Conservation (phyloP, 345 rosid genomes). For the Populus tremula region DNA sequence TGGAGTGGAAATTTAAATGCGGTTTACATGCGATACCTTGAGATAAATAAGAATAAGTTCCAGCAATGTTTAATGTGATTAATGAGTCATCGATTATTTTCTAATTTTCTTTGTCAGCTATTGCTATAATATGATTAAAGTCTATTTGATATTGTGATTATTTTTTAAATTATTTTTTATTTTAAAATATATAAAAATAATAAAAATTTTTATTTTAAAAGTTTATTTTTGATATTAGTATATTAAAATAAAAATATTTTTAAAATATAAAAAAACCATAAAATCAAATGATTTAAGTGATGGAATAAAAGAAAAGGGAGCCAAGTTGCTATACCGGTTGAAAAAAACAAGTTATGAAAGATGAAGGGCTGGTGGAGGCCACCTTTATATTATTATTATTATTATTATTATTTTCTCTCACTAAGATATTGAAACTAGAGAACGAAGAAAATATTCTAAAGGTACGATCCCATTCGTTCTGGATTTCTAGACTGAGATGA, state of each 20-base stretch:
- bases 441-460: not conserved
- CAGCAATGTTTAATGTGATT: not conserved
- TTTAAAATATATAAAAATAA: too few relatives aligned
- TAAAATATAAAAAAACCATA: too few relatives aligned
- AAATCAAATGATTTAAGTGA: not conserved
- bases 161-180: too few relatives aligned
- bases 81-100: not conserved
- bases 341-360: not conserved
- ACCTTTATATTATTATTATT: not conserved
- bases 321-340: not conserved
- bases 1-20: not conserved
- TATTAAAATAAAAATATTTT: too few relatives aligned
- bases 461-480: not conserved
- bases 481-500: not conserved
- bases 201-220: too few relatives aligned
- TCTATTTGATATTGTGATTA: too few relatives aligned
- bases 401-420: too few relatives aligned
- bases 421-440: not conserved
- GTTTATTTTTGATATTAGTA: too few relatives aligned
- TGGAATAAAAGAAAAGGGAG: not conserved
- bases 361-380: not conserved
- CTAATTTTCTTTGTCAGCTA: not conserved
- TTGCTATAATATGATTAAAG: not conserved
- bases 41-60: conserved; percentile 5
- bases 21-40: not conserved